Evolutionary conservation across 768 basidiomycete species (phyloP).

Genomic region (Lanmaoa pseudosensibilis): DNA sequence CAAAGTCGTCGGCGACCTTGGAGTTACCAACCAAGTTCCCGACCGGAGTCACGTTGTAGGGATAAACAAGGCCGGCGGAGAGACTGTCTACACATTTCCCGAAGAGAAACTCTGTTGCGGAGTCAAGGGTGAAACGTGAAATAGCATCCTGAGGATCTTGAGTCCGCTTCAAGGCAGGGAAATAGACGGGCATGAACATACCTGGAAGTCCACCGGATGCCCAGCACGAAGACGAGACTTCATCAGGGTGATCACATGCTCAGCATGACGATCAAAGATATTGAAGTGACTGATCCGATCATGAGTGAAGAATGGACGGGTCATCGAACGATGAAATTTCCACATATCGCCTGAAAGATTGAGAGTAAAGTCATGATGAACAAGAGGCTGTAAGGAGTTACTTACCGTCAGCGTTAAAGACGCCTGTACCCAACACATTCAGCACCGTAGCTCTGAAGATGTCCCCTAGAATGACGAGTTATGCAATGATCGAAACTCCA

Average conservation of each 20-base stretch:
- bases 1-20: slow-evolving; percentile 43
- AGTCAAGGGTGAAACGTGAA: slow-evolving; percentile 64
- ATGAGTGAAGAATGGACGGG: slow-evolving; percentile 62
- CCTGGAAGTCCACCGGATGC: slow-evolving; percentile 60
- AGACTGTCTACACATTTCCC: slow-evolving; percentile 58
- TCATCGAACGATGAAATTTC: slow-evolving; percentile 66
- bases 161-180: not conserved
- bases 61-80: slow-evolving; percentile 51
- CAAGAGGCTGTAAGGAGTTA: not conserved
- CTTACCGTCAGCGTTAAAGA: slow-evolving; percentile 68
- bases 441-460: slow-evolving; percentile 45
- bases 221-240: slow-evolving; percentile 50
- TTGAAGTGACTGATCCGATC: slow-evolving; percentile 62
- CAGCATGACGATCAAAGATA: slow-evolving; percentile 56
- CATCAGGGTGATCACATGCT: slow-evolving; percentile 42
- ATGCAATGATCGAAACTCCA: not conserved
- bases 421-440: slow-evolving; percentile 58
- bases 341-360: slow-evolving; percentile 43
- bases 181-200: slow-evolving; percentile 8
- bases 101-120: slow-evolving; percentile 66
- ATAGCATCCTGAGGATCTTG: slow-evolving; percentile 47
- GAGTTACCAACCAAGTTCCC: slow-evolving; percentile 26
- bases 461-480: slow-evolving; percentile 14
- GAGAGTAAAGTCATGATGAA: slow-evolving; percentile 13
- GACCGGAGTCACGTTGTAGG: slow-evolving; percentile 36